Conservation (phyloP, 352 stramenopile species). For the Globisporangium orthogonon region DNA sequence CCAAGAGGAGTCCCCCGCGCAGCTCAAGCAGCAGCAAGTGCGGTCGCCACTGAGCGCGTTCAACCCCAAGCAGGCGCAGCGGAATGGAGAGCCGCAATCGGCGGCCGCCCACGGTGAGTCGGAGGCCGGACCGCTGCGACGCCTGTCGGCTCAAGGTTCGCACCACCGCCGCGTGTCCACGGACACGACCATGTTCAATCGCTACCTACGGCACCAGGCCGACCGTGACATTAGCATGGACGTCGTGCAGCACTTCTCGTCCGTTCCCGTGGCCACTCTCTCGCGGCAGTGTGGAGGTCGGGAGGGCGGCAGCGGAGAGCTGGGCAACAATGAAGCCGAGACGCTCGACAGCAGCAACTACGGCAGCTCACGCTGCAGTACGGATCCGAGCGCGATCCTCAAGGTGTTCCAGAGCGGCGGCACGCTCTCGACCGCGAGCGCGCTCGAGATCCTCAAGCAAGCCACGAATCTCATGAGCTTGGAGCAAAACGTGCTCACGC, state of each 20-base stretch:
- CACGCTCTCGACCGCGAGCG: conserved; percentile 35
- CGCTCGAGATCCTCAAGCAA: conserved; percentile 49
- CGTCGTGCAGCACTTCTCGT: conserved; percentile 50
- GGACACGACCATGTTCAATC: conserved; percentile 63
- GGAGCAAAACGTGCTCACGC: conserved; percentile 47
- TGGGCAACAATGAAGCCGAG: conserved; percentile 15
- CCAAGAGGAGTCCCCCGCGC: conserved; percentile 19
- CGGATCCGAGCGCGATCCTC: conserved; percentile 32
- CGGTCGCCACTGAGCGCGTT: conserved; percentile 9
- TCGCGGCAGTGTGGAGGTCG: conserved; percentile 7
- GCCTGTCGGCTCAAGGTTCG: conserved; percentile 39
- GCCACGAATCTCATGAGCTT: conserved; percentile 54
- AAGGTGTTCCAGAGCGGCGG: conserved; percentile 30
- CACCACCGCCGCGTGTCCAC: conserved; percentile 70
- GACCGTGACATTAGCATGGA: conserved; percentile 46
- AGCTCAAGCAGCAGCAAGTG: conserved; percentile 1
- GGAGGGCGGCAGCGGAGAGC: not conserved
- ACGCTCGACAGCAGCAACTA: conserved; percentile 24
- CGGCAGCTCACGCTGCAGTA: conserved; percentile 15
- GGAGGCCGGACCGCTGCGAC: conserved; percentile 48
- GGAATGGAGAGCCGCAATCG: conserved; percentile 6
- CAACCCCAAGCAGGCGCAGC: conserved; percentile 15
- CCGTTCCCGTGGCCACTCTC: conserved; percentile 39
- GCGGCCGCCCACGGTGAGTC: conserved; percentile 20
- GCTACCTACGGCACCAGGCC: conserved; percentile 47